Conservation (phyloP, 371 early-diverging fungal genomes). For the Phascolomyces articulosus region DNA sequence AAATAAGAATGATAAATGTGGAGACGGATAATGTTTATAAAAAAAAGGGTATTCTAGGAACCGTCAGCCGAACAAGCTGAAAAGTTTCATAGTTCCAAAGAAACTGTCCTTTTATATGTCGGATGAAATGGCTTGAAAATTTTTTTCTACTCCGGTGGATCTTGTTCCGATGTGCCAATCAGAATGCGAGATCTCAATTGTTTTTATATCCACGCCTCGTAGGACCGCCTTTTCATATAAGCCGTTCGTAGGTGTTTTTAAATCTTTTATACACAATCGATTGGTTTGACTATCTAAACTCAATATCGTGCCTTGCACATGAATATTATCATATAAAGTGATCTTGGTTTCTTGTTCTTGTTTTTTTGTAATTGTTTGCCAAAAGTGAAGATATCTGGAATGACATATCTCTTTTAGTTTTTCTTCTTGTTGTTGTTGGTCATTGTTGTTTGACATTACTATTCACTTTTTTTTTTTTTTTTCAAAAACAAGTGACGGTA, state of each 20-base stretch:
- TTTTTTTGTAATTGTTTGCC: constrained; percentile 33
- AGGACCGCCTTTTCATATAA: constrained; percentile 51
- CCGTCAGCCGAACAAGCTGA: constrained; percentile 55
- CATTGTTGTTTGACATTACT: background rate
- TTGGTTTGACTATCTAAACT: constrained; percentile 52
- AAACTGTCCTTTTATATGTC: constrained; percentile 11
- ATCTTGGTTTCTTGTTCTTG: constrained; percentile 22
- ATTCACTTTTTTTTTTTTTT: background rate
- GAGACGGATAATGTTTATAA: background rate
- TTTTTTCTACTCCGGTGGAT: constrained; percentile 17
- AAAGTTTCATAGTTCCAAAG: constrained; percentile 25
- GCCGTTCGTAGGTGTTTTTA: constrained; percentile 48
- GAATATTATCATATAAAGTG: constrained; percentile 34
- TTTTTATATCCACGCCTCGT: constrained; percentile 49
- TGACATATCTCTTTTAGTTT: too few species aligned
- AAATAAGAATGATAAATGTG: background rate
- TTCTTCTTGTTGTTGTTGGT: background rate
- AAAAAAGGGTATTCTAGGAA: constrained; percentile 40
- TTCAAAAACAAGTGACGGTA: background rate
- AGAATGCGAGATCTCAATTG: constrained; percentile 2
- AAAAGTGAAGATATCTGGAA: constrained; percentile 44
- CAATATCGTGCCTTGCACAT: constrained; percentile 37
- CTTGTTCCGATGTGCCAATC: constrained; percentile 1
- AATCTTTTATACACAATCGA: constrained; percentile 43
- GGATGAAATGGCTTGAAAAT: constrained; percentile 7